Percentiles rank a stretch among this genome's conserved stretches.
phyloP scores from a whole-genome alignment of 2,329 filamentous ascomycete species.

The Xylaria sp. region DNA sequence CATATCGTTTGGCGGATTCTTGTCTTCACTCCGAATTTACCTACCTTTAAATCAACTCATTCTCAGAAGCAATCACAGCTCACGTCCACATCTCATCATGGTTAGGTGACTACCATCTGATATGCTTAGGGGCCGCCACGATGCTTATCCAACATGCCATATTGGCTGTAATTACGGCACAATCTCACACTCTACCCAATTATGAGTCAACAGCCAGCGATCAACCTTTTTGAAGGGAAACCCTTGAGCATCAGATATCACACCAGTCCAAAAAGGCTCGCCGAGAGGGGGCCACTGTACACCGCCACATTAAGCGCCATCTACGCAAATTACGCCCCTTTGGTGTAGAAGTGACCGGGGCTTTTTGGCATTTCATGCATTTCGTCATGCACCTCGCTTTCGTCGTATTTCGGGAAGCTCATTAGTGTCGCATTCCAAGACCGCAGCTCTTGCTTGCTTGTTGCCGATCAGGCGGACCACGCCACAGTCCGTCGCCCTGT shows the following conservation, averaged over 20 bases:
- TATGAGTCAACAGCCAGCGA: constrained; percentile 14
- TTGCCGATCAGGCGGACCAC: constrained; percentile 27
- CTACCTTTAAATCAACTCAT: constrained; percentile 14
- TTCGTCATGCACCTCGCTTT: constrained; percentile 37
- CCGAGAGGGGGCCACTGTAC: constrained; percentile 6
- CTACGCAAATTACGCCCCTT: constrained; percentile 5
- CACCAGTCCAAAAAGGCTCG: constrained; percentile 6
- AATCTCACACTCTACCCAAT: too few relatives aligned
- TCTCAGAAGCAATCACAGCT: constrained; percentile 6
- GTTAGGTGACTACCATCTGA: neutral
- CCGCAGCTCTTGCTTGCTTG: neutral
- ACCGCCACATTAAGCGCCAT: constrained; percentile 27
- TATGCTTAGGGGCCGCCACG: neutral
- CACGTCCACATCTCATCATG: neutral
- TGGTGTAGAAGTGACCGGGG: constrained; percentile 10
- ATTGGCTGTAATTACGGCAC: constrained; percentile 4
- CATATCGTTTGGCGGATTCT: constrained; percentile 13
- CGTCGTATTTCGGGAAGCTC: constrained; percentile 34
- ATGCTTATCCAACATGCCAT: constrained; percentile 3
- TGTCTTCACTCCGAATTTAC: constrained; percentile 1
- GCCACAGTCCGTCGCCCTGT: constrained; percentile 13
- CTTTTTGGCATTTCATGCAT: constrained; percentile 31
- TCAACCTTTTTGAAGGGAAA: too few relatives aligned
- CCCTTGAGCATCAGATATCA: neutral
- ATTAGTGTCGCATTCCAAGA: constrained; percentile 10